Base-by-base conservation (phyloP, 805 yeast species). In the Priceomyces fermenticarens region DNA sequence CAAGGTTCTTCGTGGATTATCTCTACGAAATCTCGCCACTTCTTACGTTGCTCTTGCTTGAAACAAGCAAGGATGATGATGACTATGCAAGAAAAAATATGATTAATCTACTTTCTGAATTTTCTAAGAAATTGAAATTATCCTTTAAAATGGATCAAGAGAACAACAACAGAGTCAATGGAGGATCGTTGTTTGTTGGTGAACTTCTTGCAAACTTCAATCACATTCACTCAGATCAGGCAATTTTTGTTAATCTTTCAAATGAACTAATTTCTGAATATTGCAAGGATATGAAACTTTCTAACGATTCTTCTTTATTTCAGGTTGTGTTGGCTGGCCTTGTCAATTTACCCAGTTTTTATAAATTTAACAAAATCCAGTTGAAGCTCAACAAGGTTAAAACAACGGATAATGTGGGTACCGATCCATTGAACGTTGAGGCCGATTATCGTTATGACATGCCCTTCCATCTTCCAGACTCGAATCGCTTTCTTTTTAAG, bases 401-500 rank as follows among this genome's bases (percentile, higher is more conserved):
- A 38, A 10, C 20, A 13, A 11, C 10, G 9, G 13, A 9, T 10
- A 27, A 14, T 10, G 9, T 25, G 14, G 32, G 15, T 27, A 6
- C 13, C 7, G 13, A 20, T 12, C 10, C 12, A 7, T 25, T 10
- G 13, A 30, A 20, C n/a, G 10, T 36, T 40, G 45, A 43, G 12
- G 62, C 62, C 1, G 55, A 59, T 3, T 55, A 46, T 45, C 51
- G 45, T 16, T 60, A 37, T 37, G 75, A 70, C 41, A 47, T 70
- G 31, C 74, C 75, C 7, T 70, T 70, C 48, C 72, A 64, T 47
- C 48, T 70, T 14, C 70, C 72, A 0, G 72, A 68, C 42, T 52
- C 65, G 10, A 63, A 60, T 47, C 49, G 69, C 39, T 66, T 67
- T 39, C 51, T 69, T 20, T 70, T 70, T 52, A 58, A 60, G 27